Base-by-base conservation (phyloP, 768 basidiomycete species). In the Tricholoma flavovirens region DNA sequence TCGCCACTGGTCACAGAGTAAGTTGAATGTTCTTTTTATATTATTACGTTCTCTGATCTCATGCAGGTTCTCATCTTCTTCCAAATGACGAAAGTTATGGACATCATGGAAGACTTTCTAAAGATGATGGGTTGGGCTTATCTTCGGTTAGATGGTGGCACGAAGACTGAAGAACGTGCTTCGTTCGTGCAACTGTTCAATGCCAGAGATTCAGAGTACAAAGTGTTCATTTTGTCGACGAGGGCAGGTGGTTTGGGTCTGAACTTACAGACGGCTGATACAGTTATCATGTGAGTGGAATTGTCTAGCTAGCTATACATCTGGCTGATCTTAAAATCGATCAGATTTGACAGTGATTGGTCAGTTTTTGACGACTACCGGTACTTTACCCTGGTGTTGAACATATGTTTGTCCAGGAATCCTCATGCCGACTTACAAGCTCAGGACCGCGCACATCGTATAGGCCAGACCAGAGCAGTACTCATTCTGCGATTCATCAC, bases 81-180 rank as follows among this genome's bases (percentile, higher is more conserved):
- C 86, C 97, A 99, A 73, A 98, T 98, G 97, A 98, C 95, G 14
- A 91, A 93, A 66, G 93, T 98, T 64, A 97, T 98, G 95, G 92
- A 96, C 60, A 94, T 97, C 68, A 93, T 96, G 84, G 92, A 93
- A 64, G 95, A 98, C 65, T 98, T 94, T 66, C 73, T 97, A 66
- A 90, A 88, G 68, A 86, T 87, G 80, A 84, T 86, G 82, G 81
- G 82, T 4, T 92, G 83, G 82, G 87, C 90, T 63, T 87, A 90
- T 69, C 84, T 96, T 51, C 90, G 95, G 62, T 78, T 98, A n/a
- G 94, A 98, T 70, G 94, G 94, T 77, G 87, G 90, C 11, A 98
- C 94, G 19, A 96, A 96, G 73, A 93, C 94, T 4, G 94, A 98
- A 52, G 93, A 95, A 64, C 91, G 94, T 68, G 92, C 93, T 5